Conservation (phyloP, 495 filamentous ascomycete genomes). For the Rhypophila decipiens region DNA sequence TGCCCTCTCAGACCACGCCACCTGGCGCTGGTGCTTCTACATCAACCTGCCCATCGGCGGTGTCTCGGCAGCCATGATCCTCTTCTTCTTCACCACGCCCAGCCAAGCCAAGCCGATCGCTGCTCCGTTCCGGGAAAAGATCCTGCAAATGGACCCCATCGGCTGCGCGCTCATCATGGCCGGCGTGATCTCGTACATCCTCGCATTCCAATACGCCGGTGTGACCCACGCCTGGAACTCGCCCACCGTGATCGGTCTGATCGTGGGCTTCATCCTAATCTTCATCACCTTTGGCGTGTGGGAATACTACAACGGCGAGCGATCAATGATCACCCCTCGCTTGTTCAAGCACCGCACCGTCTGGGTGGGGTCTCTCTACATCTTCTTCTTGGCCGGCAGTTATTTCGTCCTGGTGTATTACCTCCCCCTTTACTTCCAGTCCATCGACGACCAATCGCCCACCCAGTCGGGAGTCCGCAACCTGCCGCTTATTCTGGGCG, state of each 20-base stretch:
- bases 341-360: constrained; percentile 40
- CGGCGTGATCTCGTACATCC: constrained; percentile 59
- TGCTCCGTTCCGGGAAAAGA: constrained; percentile 23
- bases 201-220: constrained; percentile 82
- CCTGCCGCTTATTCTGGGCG: constrained; percentile 46
- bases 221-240: constrained; percentile 55
- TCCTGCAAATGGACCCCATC: constrained; percentile 55
- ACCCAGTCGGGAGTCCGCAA: constrained; percentile 45
- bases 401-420: constrained; percentile 51
- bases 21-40: constrained; percentile 73
- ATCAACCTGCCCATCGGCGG: constrained; percentile 68
- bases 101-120: constrained; percentile 11
- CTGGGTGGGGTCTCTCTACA: constrained; percentile 27
- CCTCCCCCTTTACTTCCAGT: constrained; percentile 60
- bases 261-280: constrained; percentile 52
- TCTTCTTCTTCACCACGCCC: constrained; percentile 38
- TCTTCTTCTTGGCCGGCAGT: constrained; percentile 36
- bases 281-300: constrained; percentile 44
- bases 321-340: constrained; percentile 37
- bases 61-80: constrained; percentile 49
- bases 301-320: constrained; percentile 44
- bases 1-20: constrained; percentile 21
- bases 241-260: constrained; percentile 59
- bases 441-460: constrained; percentile 38
- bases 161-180: constrained; percentile 63